Evolutionary conservation across 192 early-diverging fungal species (phyloP).

Genomic region (Glomus cerebriforme): DNA sequence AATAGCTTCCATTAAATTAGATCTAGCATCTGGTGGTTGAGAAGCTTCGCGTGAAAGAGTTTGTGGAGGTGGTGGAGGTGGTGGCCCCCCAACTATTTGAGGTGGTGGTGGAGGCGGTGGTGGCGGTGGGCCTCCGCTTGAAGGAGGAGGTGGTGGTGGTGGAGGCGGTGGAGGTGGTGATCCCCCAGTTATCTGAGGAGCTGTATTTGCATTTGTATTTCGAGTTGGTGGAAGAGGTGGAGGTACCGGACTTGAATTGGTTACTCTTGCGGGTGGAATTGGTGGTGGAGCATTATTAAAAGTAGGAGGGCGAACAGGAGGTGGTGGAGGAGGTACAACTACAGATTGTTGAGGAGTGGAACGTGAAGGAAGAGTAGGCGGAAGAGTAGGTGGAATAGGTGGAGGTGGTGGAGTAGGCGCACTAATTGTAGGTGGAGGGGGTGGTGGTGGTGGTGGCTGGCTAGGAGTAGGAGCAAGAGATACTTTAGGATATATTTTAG

Average conservation of each 20-base stretch:
- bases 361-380: constrained; percentile 24
- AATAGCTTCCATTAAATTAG: constrained; percentile 52
- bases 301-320: neutral
- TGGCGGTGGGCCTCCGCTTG: neutral
- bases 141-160: constrained; percentile 39
- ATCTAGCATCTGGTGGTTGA: constrained; percentile 33
- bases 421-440: constrained; percentile 37
- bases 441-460: constrained; percentile 31
- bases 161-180: constrained; percentile 35
- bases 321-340: neutral
- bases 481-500: constrained; percentile 24
- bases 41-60: constrained; percentile 33
- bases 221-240: constrained; percentile 35
- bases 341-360: constrained; percentile 22
- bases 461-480: constrained; percentile 40
- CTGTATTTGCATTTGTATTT: neutral
- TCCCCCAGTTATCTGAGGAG: constrained; percentile 25
- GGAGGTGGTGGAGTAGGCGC: constrained; percentile 38
- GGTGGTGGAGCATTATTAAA: constrained; percentile 28
- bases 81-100: neutral
- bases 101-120: neutral
- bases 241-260: constrained; percentile 22
- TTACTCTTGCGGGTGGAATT: constrained; percentile 42
- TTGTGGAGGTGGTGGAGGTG: constrained; percentile 36
- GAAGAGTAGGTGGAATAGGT: constrained; percentile 34